Percentiles rank a stretch among this genome's conserved stretches.
Conservation (phyloP, 495 filamentous ascomycete species). For the Sphaerosporella brunnea region DNA sequence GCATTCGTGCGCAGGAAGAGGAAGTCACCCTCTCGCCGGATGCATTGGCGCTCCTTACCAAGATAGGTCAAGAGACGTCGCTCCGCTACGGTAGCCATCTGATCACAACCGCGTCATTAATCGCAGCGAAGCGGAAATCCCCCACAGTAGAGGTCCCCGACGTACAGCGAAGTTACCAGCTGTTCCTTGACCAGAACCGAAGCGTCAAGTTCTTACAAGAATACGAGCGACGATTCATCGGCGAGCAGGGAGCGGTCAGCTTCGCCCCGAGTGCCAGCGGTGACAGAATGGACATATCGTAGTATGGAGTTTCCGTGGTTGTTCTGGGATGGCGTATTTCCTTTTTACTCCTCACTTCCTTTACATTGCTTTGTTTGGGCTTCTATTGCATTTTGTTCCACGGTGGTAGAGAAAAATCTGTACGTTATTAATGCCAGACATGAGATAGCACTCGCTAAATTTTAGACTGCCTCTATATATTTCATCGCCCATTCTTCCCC, state of each 20-base stretch:
- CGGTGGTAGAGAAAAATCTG: not conserved
- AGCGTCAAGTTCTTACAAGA: constrained; percentile 80
- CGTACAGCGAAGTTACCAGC: constrained; percentile 75
- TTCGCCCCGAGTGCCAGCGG: not conserved
- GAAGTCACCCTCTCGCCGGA: constrained; percentile 58
- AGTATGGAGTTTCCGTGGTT: not conserved
- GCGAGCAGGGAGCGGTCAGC: constrained; percentile 1
- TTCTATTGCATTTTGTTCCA: not conserved
- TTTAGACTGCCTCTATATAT: too few relatives aligned
- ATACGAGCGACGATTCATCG: constrained; percentile 79
- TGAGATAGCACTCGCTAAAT: too few relatives aligned
- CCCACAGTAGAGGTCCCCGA: constrained; percentile 53
- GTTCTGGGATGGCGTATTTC: constrained; percentile 4
- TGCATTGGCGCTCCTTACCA: constrained; percentile 67
- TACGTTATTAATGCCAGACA: too few relatives aligned
- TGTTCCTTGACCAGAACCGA: constrained; percentile 78
- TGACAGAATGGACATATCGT: constrained; percentile 7
- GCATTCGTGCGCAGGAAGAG: constrained; percentile 65
- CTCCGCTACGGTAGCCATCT: constrained; percentile 84
- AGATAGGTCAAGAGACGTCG: constrained; percentile 71
- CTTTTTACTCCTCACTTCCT: too few relatives aligned
- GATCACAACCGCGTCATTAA: constrained; percentile 66
- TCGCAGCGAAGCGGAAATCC: constrained; percentile 45
- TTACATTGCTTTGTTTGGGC: not conserved
- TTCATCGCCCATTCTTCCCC: too few relatives aligned